Conservation (phyloP, 2,329 filamentous ascomycete genomes). For the Capronia americana region DNA sequence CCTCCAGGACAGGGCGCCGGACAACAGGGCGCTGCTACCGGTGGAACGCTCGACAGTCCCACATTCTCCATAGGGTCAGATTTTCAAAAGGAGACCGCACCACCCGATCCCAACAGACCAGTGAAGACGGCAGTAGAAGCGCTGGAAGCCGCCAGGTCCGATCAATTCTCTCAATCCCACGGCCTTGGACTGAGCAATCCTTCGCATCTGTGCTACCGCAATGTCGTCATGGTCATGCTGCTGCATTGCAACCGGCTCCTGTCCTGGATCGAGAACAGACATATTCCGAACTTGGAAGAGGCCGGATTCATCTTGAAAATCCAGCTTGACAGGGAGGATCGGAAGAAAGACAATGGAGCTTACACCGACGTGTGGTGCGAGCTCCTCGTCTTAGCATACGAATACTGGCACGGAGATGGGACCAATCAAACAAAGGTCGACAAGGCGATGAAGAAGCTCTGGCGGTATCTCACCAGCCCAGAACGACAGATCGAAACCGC, state of each 20-base stretch:
- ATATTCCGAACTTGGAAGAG: constrained; percentile 22
- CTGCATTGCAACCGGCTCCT: constrained; percentile 28
- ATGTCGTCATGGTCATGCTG: constrained; percentile 28
- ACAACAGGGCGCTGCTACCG: background rate
- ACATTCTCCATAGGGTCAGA: background rate
- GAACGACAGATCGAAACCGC: background rate
- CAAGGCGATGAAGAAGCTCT: constrained; percentile 19
- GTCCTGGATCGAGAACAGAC: constrained; percentile 28
- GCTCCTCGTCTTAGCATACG: constrained; percentile 15
- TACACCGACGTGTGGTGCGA: constrained; percentile 33
- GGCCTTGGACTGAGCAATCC: background rate
- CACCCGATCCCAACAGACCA: background rate
- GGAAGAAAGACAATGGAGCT: background rate
- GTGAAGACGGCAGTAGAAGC: background rate
- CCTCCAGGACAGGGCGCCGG: background rate
- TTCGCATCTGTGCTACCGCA: constrained; percentile 31
- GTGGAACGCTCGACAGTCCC: background rate
- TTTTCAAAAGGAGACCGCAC: background rate
- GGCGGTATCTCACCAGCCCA: constrained; percentile 10
- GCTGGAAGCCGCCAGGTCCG: constrained; percentile 8
- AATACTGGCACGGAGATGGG: constrained; percentile 9
- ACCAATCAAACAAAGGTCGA: background rate
- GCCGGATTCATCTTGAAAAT: background rate
- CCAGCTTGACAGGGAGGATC: background rate
- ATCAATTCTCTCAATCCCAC: background rate